Evolutionary conservation across 495 filamentous ascomycete species (phyloP).

Genomic region (Venustampulla echinocandica): DNA sequence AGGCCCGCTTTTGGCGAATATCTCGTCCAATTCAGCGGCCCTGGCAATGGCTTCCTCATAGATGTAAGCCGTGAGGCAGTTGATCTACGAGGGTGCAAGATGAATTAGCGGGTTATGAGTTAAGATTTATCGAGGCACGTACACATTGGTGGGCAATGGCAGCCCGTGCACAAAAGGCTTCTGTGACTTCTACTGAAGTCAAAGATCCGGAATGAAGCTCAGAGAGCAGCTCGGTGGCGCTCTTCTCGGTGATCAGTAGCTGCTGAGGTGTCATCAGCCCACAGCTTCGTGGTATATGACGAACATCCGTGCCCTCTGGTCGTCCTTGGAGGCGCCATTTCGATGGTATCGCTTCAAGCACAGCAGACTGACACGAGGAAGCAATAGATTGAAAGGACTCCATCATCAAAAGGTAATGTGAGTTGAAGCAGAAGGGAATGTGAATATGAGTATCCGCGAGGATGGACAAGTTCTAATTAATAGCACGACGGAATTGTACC

Average conservation of each 20-base stretch:
- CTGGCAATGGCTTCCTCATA: conserved; percentile 40
- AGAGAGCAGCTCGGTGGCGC: background rate
- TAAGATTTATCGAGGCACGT: background rate
- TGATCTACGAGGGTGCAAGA: conserved; percentile 28
- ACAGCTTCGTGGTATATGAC: too few relatives aligned
- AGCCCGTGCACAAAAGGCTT: conserved; percentile 46
- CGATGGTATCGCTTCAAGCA: too few relatives aligned
- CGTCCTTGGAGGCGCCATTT: too few relatives aligned
- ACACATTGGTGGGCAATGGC: conserved; percentile 20
- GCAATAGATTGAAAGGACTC: too few relatives aligned
- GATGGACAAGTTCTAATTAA: too few relatives aligned
- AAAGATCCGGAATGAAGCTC: background rate
- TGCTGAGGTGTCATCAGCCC: conserved; percentile 9
- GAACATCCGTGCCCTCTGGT: too few relatives aligned
- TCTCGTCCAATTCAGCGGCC: conserved; percentile 41
- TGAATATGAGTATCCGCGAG: too few relatives aligned
- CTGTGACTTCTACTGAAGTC: conserved; percentile 28
- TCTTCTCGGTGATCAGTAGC: background rate
- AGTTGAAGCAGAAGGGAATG: too few relatives aligned
- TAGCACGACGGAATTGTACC: too few relatives aligned
- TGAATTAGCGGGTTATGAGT: conserved; percentile 22
- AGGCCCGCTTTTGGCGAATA: conserved; percentile 33
- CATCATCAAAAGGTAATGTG: too few relatives aligned
- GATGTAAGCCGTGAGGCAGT: conserved; percentile 48
- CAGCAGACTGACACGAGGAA: too few relatives aligned